A percentile compares a stretch with the other conserved stretches of the same genome.
These are phyloP conservation scores for Buxus sempervirens DNA, from an alignment of 164 flowering plant genomes.

Conservation along the genomic window DNA sequence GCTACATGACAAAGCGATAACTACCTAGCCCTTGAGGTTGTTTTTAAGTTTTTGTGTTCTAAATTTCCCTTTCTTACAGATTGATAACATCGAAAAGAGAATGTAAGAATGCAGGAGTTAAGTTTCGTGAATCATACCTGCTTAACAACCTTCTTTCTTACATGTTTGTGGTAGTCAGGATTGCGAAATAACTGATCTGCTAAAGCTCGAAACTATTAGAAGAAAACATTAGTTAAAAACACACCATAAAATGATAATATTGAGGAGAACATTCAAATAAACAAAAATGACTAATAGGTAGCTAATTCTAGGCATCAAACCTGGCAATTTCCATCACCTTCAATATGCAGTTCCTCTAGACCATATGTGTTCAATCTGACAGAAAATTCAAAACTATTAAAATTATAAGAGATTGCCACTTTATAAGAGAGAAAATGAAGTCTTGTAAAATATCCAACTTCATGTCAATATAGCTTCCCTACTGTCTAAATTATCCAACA, in stretches of 20 bases:
- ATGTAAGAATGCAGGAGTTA: background rate
- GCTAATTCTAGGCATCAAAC: slow-evolving; percentile 23
- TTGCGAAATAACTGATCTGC: slow-evolving; percentile 87
- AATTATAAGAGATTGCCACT: no score
- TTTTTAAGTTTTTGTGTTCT: no score
- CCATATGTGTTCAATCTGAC: slow-evolving; percentile 76
- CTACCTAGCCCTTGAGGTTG: background rate
- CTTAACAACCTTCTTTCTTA: slow-evolving; percentile 69
- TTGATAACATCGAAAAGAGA: background rate
- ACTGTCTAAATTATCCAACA: no score
- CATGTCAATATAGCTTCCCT: no score
- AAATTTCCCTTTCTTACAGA: background rate
- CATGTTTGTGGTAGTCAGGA: slow-evolving; percentile 82
- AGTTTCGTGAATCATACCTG: slow-evolving; percentile 44
- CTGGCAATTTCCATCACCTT: slow-evolving; percentile 98
- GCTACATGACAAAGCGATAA: background rate
- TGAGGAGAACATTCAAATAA: background rate
- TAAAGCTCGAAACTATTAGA: slow-evolving; percentile 83
- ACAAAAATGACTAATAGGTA: background rate
- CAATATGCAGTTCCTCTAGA: slow-evolving; percentile 78
- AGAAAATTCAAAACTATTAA: slow-evolving; percentile 13
- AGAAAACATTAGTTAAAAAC: background rate
- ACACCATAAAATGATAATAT: background rate
- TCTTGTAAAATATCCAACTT: no score
- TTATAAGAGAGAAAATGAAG: no score